Evolutionary conservation across 2,329 filamentous ascomycete genomes (phyloP), one percentile per base, ranked within the genome.

Genomic region (Aspergillus sp.): DNA sequence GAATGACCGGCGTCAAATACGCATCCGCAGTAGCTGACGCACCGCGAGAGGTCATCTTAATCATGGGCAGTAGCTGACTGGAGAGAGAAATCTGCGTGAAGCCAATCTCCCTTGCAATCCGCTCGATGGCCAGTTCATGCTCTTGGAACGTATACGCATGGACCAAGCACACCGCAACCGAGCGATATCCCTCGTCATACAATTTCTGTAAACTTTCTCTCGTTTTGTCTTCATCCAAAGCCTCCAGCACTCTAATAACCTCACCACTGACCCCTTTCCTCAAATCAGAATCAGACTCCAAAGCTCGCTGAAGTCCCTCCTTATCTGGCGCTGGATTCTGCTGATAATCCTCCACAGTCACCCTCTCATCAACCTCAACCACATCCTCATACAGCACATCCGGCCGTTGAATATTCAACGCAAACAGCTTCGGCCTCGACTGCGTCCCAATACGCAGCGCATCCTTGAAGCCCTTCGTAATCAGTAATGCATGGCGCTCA

Each of bases 391-490:
- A 96, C 9, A 97, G 76, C 6, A 96, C 90, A 62, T 95, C 91
- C 0, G 92, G 92, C 70, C 93, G 92, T 61, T 84, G 82, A 68
- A 96, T 96, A n/a, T 89, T 89, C 54, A 97, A 79, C 70, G 96
- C 93, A 68, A 97, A 97, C 62, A 97, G 96, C 70, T 89, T 88
- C n/a, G 93, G 93, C 45, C 93, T 82, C 21, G 89, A 90, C 77
- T 97, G 93, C 73, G 96, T 96, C 8, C 93, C 93, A 69, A 97
- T 97, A 50, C 87, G 84, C 33, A 96, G 79, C 61, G 92, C 91
- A 74, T 97, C 92, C 60, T 85, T 87, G 78, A 96, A 96, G 0
- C 93, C 93, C 66, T 87, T 89, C 0, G 92, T 96, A 7, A 95
- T 91, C 2, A 96, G 85, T 73, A 97, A 83, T 11, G 90, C 92